Conservation (phyloP, 441 rosid genomes). For the Croton setiger region DNA sequence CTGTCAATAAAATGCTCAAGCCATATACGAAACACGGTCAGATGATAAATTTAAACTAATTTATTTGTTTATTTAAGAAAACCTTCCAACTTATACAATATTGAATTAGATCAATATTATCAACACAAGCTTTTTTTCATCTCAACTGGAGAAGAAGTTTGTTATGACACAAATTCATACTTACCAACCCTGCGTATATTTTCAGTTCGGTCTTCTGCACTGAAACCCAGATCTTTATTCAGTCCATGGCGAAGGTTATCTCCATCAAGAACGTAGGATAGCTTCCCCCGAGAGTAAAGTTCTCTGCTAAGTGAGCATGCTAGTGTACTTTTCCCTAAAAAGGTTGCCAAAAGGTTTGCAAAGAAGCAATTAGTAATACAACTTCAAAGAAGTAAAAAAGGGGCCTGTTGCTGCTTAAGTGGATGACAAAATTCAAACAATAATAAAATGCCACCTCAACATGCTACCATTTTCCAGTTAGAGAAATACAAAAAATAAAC, state of each 20-base stretch:
- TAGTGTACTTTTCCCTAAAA: conserved; percentile 82
- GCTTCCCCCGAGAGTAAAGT: conserved; percentile 58
- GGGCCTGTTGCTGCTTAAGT: background rate
- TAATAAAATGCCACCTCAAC: background rate
- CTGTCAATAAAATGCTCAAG: background rate
- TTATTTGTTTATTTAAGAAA: background rate
- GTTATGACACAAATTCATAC: conserved; percentile 24
- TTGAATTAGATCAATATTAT: too few relatives aligned
- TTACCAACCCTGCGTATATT: conserved; percentile 88
- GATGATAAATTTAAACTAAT: background rate
- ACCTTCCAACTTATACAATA: too few relatives aligned
- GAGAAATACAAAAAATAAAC: background rate
- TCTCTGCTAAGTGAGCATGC: conserved; percentile 78
- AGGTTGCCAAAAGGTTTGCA: background rate
- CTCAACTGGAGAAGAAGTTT: too few relatives aligned
- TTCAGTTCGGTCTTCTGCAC: conserved; percentile 82
- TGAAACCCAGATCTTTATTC: conserved; percentile 78
- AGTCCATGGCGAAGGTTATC: conserved; percentile 88
- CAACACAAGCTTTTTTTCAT: too few relatives aligned
- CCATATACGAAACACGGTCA: background rate
- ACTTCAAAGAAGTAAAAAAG: background rate
- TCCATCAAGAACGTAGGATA: conserved; percentile 79
- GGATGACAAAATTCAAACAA: background rate
- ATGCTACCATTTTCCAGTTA: background rate
- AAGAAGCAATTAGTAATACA: background rate